Conservation (phyloP, 2,329 filamentous ascomycete genomes). For the Raffaelea arxii region DNA sequence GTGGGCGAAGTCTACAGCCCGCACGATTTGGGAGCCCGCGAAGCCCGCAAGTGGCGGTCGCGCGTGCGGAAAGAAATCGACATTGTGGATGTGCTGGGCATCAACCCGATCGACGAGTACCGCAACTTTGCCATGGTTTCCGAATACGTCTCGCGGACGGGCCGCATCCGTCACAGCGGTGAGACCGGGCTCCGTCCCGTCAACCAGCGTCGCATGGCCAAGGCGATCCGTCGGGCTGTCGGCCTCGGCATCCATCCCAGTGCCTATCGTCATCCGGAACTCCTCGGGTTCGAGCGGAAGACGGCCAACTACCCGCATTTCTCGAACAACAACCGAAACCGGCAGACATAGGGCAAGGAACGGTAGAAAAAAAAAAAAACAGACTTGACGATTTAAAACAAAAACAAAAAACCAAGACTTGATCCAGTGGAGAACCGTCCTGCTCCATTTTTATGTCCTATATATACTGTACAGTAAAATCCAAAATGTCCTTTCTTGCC, state of each 20-base stretch:
- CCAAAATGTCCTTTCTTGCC: neutral
- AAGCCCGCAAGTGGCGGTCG: constrained; percentile 74
- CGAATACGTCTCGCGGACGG: constrained; percentile 77
- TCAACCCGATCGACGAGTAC: constrained; percentile 79
- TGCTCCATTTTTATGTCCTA: no score
- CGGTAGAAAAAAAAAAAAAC: neutral
- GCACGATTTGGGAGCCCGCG: constrained; percentile 67
- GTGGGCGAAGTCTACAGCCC: constrained; percentile 83
- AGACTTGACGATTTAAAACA: neutral
- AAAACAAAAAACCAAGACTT: no score
- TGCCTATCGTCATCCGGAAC: constrained; percentile 79
- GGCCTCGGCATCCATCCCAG: constrained; percentile 88
- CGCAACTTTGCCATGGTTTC: constrained; percentile 90
- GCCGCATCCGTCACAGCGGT: constrained; percentile 68
- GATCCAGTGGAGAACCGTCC: no score
- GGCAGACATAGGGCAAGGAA: neutral
- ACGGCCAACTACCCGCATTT: constrained; percentile 14
- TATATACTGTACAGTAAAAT: no score
- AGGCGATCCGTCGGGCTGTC: constrained; percentile 80
- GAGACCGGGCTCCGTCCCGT: constrained; percentile 73
- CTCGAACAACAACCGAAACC: neutral
- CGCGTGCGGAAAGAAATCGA: constrained; percentile 49
- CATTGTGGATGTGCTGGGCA: constrained; percentile 66
- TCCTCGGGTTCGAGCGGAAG: constrained; percentile 47
- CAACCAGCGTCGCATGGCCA: constrained; percentile 89